phyloP scores from a whole-genome alignment of 1,139 yeast species.

The Suhomyces bokatorum region DNA sequence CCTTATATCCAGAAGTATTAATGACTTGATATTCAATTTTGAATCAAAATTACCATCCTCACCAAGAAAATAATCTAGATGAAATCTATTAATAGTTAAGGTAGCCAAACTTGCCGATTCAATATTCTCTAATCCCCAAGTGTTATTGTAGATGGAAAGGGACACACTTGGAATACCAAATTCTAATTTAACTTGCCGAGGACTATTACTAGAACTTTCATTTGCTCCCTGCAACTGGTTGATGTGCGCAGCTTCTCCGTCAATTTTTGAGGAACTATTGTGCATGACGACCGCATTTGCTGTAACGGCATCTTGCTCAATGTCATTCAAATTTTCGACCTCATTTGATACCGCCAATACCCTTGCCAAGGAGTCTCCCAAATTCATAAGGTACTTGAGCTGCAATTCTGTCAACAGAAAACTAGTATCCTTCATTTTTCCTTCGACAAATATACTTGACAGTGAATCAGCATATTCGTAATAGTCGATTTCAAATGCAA shows the following conservation, averaged over 20 bases:
- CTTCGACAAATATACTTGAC: slow-evolving; percentile 58
- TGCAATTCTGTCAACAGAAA: slow-evolving; percentile 79
- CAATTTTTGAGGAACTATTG: slow-evolving; percentile 9
- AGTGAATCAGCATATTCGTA: slow-evolving; percentile 41
- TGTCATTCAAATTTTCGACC: slow-evolving; percentile 44
- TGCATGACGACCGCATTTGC: slow-evolving; percentile 50
- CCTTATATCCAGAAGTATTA: slow-evolving; percentile 77
- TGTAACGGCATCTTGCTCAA: slow-evolving; percentile 63
- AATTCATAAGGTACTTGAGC: slow-evolving; percentile 54
- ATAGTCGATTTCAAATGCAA: slow-evolving; percentile 62
- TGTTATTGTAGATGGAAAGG: slow-evolving; percentile 62
- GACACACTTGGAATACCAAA: slow-evolving; percentile 67
- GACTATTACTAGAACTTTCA: too few relatives aligned
- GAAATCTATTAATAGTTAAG: slow-evolving; percentile 63
- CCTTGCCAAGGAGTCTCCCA: slow-evolving; percentile 58
- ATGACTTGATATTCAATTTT: slow-evolving; percentile 66
- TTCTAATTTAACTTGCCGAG: slow-evolving; percentile 10
- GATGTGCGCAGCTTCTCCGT: too few relatives aligned
- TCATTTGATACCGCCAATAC: slow-evolving; percentile 51
- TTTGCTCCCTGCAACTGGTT: too few relatives aligned
- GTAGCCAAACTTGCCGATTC: slow-evolving; percentile 53
- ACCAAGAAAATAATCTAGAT: slow-evolving; percentile 49
- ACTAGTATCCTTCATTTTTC: slow-evolving; percentile 66
- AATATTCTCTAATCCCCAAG: slow-evolving; percentile 41
- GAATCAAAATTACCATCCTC: slow-evolving; percentile 60